Evolutionary conservation across 2,329 filamentous ascomycete species (phyloP), one percentile per base, ranked within the genome.

Genomic region (Sclerotinia trifoliorum): DNA sequence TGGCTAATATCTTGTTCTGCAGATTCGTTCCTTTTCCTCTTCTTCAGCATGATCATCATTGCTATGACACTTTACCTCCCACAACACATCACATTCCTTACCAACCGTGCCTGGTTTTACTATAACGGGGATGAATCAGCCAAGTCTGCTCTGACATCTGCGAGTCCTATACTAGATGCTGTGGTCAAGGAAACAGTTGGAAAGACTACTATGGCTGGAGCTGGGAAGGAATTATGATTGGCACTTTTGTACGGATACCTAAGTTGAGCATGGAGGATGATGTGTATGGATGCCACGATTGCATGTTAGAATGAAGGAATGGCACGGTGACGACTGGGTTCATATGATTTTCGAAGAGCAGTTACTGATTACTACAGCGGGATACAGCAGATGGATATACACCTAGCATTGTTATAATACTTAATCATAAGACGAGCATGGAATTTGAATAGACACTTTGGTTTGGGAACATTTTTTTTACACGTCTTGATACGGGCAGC

Each of bases 11-110:
- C 51, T 26, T 63, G 48, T 13, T 10, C n/a, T 61, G 70, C 76
- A 97, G 94, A 96, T 83, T 94, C 93, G 35, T 85, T 97, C 76
- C 86, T 97, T 78, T 95, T 99, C 84, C 89, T 97, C 75, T 89
- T 97, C 78, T 85, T 92, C 80, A 90, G 90, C 77, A 89, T 98
- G 81, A 88, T 95, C 76, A 85, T 92, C 75, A 93, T 96, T 77
- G 95, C 93, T 74, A 89, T 89, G 65, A 90, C 92, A 72, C 88
- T 98, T 72, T 99, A 99, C 83, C 91, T 99, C 24, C 95, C 95
- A 15, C 90, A 96, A 77, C 94, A 98, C 81, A 82, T 98, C 76
- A 85, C 87, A 76, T 90, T 92, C 78, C 89, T 99, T 75, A 86
- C 90, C 77, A 88, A 88, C 78, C 91, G 94, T 78, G 89, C 93